phyloP scores from a whole-genome alignment of 768 basidiomycete species.

The Mycena latifolia region DNA sequence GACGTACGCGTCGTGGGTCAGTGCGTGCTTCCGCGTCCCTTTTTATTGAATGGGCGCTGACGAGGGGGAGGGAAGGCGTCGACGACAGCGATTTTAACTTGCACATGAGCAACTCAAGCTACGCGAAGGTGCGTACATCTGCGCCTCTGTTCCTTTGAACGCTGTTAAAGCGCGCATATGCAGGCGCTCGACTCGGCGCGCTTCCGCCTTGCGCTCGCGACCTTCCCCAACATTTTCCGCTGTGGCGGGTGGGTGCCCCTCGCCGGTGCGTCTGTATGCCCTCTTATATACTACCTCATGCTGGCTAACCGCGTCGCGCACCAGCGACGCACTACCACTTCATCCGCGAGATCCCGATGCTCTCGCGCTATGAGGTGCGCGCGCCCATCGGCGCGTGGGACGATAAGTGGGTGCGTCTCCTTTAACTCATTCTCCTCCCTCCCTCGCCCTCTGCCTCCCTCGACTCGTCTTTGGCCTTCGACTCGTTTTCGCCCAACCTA shows the following conservation, averaged over 20 bases:
- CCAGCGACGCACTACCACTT: slow-evolving; percentile 60
- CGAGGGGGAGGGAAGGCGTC: slow-evolving; percentile 35
- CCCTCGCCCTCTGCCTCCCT: no score
- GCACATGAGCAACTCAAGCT: slow-evolving; percentile 87
- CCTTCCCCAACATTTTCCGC: slow-evolving; percentile 70
- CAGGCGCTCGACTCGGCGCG: slow-evolving; percentile 67
- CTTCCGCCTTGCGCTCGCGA: slow-evolving; percentile 58
- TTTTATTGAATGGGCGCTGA: neutral
- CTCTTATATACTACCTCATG: no score
- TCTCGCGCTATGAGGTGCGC: slow-evolving; percentile 61
- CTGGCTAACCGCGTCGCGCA: neutral
- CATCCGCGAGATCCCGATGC: slow-evolving; percentile 64
- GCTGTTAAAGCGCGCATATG: no score
- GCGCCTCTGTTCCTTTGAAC: neutral
- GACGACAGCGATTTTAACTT: slow-evolving; percentile 82
- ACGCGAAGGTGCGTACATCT: slow-evolving; percentile 40
- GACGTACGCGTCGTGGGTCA: slow-evolving; percentile 63
- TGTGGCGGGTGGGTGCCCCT: slow-evolving; percentile 75
- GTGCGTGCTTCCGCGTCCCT: slow-evolving; percentile 26
- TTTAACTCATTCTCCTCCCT: neutral
- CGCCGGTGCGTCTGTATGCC: slow-evolving; percentile 48
- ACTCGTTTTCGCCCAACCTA: no score
- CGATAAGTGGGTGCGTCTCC: slow-evolving; percentile 63
- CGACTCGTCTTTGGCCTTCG: no score
- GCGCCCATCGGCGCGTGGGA: slow-evolving; percentile 63